These are phyloP conservation scores for Bisporella sp. DNA, from an alignment of 2,329 filamentous ascomycete genomes.

Conservation along the genomic window DNA sequence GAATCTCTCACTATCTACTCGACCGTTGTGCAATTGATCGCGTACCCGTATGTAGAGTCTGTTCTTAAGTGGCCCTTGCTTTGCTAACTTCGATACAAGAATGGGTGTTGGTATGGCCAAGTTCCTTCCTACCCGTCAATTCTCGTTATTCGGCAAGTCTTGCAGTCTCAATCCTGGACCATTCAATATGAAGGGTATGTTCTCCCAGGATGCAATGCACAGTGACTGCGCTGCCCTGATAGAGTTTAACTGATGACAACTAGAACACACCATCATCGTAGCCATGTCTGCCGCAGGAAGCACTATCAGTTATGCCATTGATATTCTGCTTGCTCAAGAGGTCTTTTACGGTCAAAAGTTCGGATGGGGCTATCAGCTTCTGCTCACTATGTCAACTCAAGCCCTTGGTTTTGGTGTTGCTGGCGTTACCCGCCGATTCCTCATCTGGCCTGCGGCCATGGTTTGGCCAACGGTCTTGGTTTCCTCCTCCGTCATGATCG, in stretches of 20 bases:
- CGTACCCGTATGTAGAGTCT: conserved; percentile 29
- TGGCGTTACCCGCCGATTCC: conserved; percentile 50
- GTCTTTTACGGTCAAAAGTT: conserved; percentile 66
- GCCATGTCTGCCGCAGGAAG: conserved; percentile 38
- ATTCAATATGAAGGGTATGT: conserved; percentile 52
- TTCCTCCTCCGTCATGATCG: conserved; percentile 39
- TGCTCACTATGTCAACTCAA: conserved; percentile 54
- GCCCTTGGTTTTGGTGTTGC: conserved; percentile 59
- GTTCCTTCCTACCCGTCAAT: conserved; percentile 10
- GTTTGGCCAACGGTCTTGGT: conserved; percentile 54
- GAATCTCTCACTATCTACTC: conserved; percentile 35
- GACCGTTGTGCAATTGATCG: conserved; percentile 22
- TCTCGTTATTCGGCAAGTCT: conserved; percentile 30
- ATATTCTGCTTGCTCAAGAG: conserved; percentile 64
- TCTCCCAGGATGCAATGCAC: too few species aligned
- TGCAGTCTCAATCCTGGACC: conserved; percentile 51
- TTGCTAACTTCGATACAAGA: too few species aligned
- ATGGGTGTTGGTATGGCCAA: not conserved
- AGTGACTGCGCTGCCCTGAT: too few species aligned
- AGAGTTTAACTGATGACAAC: too few species aligned
- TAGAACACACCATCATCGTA: conserved; percentile 58
- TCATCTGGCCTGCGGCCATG: conserved; percentile 54
- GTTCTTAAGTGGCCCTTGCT: too few species aligned
- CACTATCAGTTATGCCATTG: conserved; percentile 57
- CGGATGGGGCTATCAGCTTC: conserved; percentile 53